Conservation (phyloP, 257 asterid genomes). For the Ilex aquifolium region DNA sequence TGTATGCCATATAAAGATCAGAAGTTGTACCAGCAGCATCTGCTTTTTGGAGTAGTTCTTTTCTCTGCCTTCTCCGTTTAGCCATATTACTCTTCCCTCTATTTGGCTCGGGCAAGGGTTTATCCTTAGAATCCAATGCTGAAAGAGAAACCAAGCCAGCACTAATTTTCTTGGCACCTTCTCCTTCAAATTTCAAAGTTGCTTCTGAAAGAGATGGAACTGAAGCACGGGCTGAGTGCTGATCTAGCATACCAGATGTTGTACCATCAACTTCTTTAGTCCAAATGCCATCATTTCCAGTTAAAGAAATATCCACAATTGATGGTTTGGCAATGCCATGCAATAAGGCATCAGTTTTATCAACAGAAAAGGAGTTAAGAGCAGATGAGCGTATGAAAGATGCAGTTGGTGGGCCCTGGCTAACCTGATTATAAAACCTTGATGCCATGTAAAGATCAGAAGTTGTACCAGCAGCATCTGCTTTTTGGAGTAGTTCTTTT, state of each 20-base stretch:
- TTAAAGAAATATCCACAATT: slow-evolving; percentile 9
- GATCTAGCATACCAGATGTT: slow-evolving; percentile 15
- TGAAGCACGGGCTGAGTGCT: slow-evolving; percentile 24
- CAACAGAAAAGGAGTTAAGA: neutral
- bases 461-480: slow-evolving; percentile 20
- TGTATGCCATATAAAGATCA: slow-evolving; percentile 84
- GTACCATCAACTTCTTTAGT: slow-evolving; percentile 25
- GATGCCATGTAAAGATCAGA: slow-evolving; percentile 21
- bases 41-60: slow-evolving; percentile 29
- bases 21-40: slow-evolving; percentile 81
- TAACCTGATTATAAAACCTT: slow-evolving; percentile 64
- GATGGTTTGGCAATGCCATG: too few species aligned
- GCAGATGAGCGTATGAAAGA: neutral
- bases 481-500: slow-evolving; percentile 19
- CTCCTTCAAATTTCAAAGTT: slow-evolving; percentile 31
- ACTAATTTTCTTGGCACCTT: slow-evolving; percentile 21
- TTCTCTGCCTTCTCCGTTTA: slow-evolving; percentile 22
- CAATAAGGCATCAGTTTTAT: too few species aligned
- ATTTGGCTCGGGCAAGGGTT: slow-evolving; percentile 39
- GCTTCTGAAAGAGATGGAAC: slow-evolving; percentile 31
- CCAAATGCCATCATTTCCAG: slow-evolving; percentile 14
- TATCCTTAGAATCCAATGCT: slow-evolving; percentile 39
- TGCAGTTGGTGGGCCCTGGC: slow-evolving; percentile 5
- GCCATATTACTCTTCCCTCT: slow-evolving; percentile 30
- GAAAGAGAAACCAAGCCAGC: slow-evolving; percentile 24